Percentiles rank a stretch among this genome's conserved stretches.
Conservation (phyloP, 306 rosid species). For the Trifolium dubium region DNA sequence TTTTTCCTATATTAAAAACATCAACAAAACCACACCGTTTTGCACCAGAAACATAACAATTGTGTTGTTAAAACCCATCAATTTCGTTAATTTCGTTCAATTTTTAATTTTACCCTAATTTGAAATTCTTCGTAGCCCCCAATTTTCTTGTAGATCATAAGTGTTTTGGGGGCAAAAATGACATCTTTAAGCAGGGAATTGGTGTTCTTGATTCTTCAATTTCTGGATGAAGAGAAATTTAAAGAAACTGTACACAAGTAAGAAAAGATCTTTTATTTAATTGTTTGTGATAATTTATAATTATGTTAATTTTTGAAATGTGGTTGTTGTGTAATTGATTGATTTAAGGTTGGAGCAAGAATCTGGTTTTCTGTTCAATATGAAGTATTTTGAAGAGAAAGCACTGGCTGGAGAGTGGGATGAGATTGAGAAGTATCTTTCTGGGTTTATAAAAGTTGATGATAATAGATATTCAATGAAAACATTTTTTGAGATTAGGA, state of each 20-base stretch:
- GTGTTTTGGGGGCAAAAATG: slow-evolving; percentile 44
- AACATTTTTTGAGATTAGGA: slow-evolving; percentile 74
- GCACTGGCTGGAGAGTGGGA: slow-evolving; percentile 80
- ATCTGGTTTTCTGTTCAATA: slow-evolving; percentile 70
- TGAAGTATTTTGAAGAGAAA: slow-evolving; percentile 80
- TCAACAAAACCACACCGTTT: neutral
- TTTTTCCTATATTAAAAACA: neutral
- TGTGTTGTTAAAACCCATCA: neutral
- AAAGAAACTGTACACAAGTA: slow-evolving; percentile 73
- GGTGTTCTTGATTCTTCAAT: slow-evolving; percentile 81
- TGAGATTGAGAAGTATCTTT: slow-evolving; percentile 71
- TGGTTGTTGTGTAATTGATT: slow-evolving; percentile 8
- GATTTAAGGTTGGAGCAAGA: slow-evolving; percentile 66
- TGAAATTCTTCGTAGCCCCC: neutral
- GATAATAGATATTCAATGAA: slow-evolving; percentile 82
- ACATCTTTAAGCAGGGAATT: slow-evolving; percentile 71
- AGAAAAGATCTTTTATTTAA: neutral
- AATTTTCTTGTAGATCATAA: neutral
- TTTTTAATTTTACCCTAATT: slow-evolving; percentile 17
- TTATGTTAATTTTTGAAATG: slow-evolving; percentile 26
- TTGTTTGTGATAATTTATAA: neutral
- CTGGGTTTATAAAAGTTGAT: slow-evolving; percentile 74
- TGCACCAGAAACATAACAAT: neutral
- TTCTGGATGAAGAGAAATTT: slow-evolving; percentile 79
- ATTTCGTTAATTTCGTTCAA: neutral